A percentile compares a stretch with the other conserved stretches of the same genome.
Evolutionary conservation across 192 early-diverging fungal genomes (phyloP).

Genomic region (Chytriomyces confervae): DNA sequence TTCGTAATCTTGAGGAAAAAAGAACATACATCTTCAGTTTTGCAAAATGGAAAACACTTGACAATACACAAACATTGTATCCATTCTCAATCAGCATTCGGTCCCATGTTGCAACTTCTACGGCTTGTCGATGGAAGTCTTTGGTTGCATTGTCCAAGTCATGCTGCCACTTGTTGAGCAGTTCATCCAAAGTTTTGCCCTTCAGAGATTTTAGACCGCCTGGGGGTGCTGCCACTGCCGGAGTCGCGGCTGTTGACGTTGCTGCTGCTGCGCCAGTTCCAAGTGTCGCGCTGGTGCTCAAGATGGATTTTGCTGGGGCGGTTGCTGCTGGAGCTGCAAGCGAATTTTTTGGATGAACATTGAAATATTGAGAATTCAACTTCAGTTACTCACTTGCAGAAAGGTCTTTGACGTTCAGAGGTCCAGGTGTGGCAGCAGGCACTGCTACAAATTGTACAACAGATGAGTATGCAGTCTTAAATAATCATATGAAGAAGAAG

Average conservation of each 20-base stretch:
- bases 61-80: constrained; percentile 56
- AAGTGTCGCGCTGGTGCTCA: constrained; percentile 35
- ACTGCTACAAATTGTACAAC: constrained; percentile 34
- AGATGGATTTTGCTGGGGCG: constrained; percentile 4
- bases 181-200: constrained; percentile 89
- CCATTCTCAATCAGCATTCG: constrained; percentile 83
- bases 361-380: neutral
- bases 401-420: constrained; percentile 38
- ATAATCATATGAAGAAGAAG: neutral
- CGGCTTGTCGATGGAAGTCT: constrained; percentile 86
- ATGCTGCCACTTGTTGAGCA: constrained; percentile 86
- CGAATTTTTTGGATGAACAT: constrained; percentile 33
- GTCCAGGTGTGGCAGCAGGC: constrained; percentile 42
- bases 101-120: constrained; percentile 86
- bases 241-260: constrained; percentile 35
- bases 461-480: constrained; percentile 7
- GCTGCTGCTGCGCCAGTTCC: constrained; percentile 40
- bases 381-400: constrained; percentile 14
- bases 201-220: constrained; percentile 61
- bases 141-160: constrained; percentile 79
- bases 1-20: constrained; percentile 67
- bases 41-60: neutral
- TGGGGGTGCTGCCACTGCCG: constrained; percentile 43
- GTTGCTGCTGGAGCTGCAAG: constrained; percentile 39
- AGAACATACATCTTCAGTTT: constrained; percentile 13